Conservation (phyloP, 257 asterid species). For the Eucommia ulmoides region DNA sequence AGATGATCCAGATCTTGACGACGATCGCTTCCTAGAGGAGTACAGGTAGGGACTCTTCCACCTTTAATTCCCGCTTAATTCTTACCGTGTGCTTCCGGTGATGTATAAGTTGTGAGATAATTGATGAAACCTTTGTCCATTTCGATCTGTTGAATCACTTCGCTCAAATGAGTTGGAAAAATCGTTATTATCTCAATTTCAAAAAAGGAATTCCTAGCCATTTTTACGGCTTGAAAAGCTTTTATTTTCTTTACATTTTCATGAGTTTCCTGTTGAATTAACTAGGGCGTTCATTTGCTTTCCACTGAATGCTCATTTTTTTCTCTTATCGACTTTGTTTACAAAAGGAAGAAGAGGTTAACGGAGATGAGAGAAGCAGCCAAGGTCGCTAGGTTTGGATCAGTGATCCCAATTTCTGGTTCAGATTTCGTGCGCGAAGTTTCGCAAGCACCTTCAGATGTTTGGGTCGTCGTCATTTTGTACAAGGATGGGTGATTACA, state of each 20-base stretch:
- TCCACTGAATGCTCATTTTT: slow-evolving; percentile 1
- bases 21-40: slow-evolving; percentile 76
- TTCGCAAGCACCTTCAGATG: slow-evolving; percentile 87
- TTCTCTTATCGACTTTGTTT: background rate
- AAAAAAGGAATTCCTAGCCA: no score
- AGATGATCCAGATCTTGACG: slow-evolving; percentile 61
- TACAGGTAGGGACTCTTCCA: slow-evolving; percentile 41
- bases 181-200: no score
- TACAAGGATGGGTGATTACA: slow-evolving; percentile 84
- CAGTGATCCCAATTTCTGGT: slow-evolving; percentile 79
- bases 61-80: no score
- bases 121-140: no score
- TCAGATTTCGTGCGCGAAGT: slow-evolving; percentile 96
- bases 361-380: slow-evolving; percentile 75
- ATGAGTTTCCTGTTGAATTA: no score
- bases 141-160: no score
- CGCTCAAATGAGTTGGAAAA: no score
- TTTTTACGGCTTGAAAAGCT: no score
- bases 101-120: no score
- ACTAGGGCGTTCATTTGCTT: no score
- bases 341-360: slow-evolving; percentile 87
- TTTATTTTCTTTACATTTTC: no score
- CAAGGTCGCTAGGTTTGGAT: slow-evolving; percentile 76
- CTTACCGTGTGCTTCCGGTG: no score
- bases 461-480: slow-evolving; percentile 82